Evolutionary conservation across 108 stramenopile species (phyloP).

Genomic region (Pseudonitzschia multiseries): DNA sequence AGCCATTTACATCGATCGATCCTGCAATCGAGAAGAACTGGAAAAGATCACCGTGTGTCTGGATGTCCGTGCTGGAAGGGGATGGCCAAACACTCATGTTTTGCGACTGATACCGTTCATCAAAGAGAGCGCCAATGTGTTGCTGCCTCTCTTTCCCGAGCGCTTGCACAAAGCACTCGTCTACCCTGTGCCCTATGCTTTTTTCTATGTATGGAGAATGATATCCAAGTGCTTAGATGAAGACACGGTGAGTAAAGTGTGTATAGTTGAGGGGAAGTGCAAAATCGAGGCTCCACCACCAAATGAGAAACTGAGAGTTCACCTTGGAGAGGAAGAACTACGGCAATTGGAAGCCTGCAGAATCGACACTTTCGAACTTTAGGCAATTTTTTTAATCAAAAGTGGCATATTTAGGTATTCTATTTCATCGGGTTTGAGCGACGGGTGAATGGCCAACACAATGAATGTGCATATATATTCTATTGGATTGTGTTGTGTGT

Average conservation of each 20-base stretch:
- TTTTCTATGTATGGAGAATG: conserved; percentile 45
- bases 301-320: conserved; percentile 22
- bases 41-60: conserved; percentile 59
- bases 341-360: conserved; percentile 23
- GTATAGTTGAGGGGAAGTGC: conserved; percentile 30
- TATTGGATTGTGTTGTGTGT: no score
- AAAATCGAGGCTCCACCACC: conserved; percentile 38
- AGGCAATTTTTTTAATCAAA: no score
- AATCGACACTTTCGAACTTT: conserved; percentile 13
- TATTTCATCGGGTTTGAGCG: no score
- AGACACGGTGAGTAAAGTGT: conserved; percentile 50
- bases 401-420: no score
- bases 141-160: conserved; percentile 65
- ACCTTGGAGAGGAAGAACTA: conserved; percentile 21
- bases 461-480: no score
- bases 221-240: conserved; percentile 62
- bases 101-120: conserved; percentile 61
- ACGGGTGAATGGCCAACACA: no score
- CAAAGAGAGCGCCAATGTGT: conserved; percentile 42
- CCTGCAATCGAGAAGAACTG: conserved; percentile 39
- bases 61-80: conserved; percentile 70
- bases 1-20: conserved; percentile 66
- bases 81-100: conserved; percentile 72
- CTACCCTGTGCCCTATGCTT: conserved; percentile 61
- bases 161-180: conserved; percentile 54